Conservation (phyloP, 805 yeast genomes). For the Pichia occidentalis region DNA sequence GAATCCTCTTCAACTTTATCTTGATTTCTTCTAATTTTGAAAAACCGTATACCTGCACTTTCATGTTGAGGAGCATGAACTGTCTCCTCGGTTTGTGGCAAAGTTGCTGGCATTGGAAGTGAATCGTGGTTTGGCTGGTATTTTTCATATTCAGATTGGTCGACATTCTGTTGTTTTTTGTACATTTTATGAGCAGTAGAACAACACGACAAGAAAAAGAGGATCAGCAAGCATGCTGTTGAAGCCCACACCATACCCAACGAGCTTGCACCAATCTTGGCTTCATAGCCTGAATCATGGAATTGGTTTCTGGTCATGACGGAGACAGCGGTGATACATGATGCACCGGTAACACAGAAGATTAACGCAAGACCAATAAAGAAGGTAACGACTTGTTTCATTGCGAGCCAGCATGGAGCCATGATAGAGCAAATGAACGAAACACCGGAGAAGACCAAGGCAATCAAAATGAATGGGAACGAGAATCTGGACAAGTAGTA, state of each 20-base stretch:
- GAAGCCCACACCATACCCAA: conserved; percentile 70
- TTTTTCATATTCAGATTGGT: background rate
- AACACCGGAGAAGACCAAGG: conserved; percentile 57
- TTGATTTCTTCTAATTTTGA: conserved; percentile 58
- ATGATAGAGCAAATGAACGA: conserved; percentile 50
- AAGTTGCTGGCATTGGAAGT: conserved; percentile 22
- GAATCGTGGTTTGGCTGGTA: conserved; percentile 5
- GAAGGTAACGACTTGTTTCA: conserved; percentile 48
- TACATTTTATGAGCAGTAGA: conserved; percentile 43
- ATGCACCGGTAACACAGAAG: conserved; percentile 55
- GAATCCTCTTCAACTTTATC: conserved; percentile 37
- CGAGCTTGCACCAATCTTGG: conserved; percentile 49
- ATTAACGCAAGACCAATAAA: conserved; percentile 47
- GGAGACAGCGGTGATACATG: conserved; percentile 67
- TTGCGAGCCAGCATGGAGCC: conserved; percentile 48
- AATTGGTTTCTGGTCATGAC: conserved; percentile 75
- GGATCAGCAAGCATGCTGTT: conserved; percentile 43
- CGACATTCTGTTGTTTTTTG: conserved; percentile 44
- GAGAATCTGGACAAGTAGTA: conserved; percentile 62
- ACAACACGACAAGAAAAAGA: conserved; percentile 48
- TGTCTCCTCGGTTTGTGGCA: conserved; percentile 1
- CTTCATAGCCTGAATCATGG: conserved; percentile 35
- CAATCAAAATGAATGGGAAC: conserved; percentile 55
- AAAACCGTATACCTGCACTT: conserved; percentile 62
- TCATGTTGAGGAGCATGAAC: conserved; percentile 29